Percentiles rank a stretch among this genome's conserved stretches.
Evolutionary conservation across 352 stramenopile genomes (phyloP).

Genomic region (Pythium brassicae): DNA sequence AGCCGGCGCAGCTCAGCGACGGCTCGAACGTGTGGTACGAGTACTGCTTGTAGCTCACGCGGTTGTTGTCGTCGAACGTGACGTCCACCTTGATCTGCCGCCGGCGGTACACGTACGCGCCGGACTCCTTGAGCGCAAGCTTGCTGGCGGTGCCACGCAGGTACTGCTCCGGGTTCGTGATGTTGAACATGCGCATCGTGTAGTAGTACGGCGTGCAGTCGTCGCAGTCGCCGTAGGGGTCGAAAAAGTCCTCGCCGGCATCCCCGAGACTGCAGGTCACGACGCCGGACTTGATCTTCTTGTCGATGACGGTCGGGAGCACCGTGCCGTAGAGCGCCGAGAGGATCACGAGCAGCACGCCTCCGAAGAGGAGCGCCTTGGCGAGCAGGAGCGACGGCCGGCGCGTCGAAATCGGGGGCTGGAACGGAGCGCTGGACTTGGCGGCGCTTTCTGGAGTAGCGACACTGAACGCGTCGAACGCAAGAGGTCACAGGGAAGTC

Average conservation of each 20-base stretch:
- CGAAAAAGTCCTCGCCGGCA: slow-evolving; percentile 27
- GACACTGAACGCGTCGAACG: no score
- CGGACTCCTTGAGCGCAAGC: slow-evolving; percentile 23
- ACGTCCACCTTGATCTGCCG: slow-evolving; percentile 25
- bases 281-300: slow-evolving; percentile 33
- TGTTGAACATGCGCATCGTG: slow-evolving; percentile 35
- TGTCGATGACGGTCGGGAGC: slow-evolving; percentile 33
- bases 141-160: slow-evolving; percentile 19
- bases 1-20: slow-evolving; percentile 14
- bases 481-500: no score
- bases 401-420: no score
- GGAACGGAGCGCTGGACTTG: no score
- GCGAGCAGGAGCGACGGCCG: no score
- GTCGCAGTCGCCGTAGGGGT: slow-evolving; percentile 53
- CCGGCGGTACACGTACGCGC: slow-evolving; percentile 35
- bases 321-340: slow-evolving; percentile 36
- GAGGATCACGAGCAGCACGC: slow-evolving; percentile 28
- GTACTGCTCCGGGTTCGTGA: slow-evolving; percentile 29
- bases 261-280: slow-evolving; percentile 31
- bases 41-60: slow-evolving; percentile 26
- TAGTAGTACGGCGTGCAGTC: slow-evolving; percentile 58
- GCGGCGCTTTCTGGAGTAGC: no score
- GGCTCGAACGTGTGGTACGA: slow-evolving; percentile 24
- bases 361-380: no score
- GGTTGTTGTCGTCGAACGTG: slow-evolving; percentile 12